Base-by-base conservation (phyloP, 192 early-diverging fungal genomes). In the Backusella sp. region DNA sequence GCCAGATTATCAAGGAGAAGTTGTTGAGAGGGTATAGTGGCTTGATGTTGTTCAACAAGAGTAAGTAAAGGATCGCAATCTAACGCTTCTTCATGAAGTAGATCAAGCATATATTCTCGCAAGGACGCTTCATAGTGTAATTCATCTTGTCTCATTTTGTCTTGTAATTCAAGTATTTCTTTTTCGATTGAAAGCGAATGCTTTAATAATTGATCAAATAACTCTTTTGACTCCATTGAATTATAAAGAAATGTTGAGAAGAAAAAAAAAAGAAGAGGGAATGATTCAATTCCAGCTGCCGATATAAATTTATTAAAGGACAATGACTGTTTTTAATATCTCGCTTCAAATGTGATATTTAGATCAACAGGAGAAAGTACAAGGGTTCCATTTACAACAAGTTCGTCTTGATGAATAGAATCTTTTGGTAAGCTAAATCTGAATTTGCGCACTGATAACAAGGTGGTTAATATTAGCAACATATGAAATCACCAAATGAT, bases 401-500 rank as follows among this genome's bases (percentile, higher is more conserved):
- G 44, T 36, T 36, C 70, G 2, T 77, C 23, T 36, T 59, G 41
- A 30, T 77, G 70, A 32, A 77, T 62, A 8, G 77, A 72, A 49
- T 78, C 41, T 30, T 73, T 8, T 12, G 77, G 77, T 19, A 78
- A 26, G 1, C 23, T 9, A 72, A 72, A 78, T 32, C 8, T 68
- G 62, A 73, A 78, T 67, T 78, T 78, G 0, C 77, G 71, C 30
- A 78, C 76, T 77, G 32, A 7, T 59, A 26, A 59, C 23, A 59
- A 12, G 9, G 49, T 53, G 0, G n/a, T 53, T 53, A 21, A 6
- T 4, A 19, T 80, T 39, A 11, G 2, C 11, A 39, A 39, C 78
- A 36, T 81, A n/a, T 82, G 1, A 85, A 85, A 11, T 84, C 32
- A 32, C 3, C 32, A 32, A 32, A 32, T 3, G 32, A 32, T 32